These are phyloP conservation scores for Protostelium mycophagum DNA, from an alignment of 78 protist genomes.

Conservation along the genomic window DNA sequence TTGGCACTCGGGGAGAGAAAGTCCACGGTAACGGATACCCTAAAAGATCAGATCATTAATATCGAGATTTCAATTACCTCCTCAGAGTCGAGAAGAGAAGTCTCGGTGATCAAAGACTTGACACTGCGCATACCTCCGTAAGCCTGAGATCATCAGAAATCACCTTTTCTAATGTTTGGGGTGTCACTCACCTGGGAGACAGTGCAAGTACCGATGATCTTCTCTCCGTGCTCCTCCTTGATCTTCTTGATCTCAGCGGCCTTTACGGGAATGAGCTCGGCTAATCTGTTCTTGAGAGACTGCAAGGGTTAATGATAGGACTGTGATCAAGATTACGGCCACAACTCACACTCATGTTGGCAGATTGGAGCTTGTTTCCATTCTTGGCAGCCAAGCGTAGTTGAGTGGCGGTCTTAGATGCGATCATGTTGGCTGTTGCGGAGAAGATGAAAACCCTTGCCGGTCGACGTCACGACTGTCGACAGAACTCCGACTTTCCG, in stretches of 20 bases:
- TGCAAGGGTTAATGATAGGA: not conserved
- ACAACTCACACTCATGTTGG: not conserved
- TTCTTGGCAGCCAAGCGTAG: not conserved
- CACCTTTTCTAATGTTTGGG: too few species aligned
- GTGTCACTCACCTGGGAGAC: slow-evolving; percentile 51
- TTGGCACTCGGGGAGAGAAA: slow-evolving; percentile 84
- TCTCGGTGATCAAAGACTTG: slow-evolving; percentile 88
- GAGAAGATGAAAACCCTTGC: not conserved
- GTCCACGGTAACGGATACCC: slow-evolving; percentile 93
- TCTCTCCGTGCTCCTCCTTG: slow-evolving; percentile 62
- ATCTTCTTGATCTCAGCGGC: slow-evolving; percentile 64
- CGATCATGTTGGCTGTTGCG: not conserved
- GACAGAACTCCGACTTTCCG: not conserved
- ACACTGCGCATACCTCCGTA: slow-evolving; percentile 96
- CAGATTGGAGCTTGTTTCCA: not conserved
- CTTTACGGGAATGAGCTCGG: slow-evolving; percentile 73
- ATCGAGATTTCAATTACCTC: slow-evolving; percentile 52
- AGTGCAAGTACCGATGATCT: slow-evolving; percentile 72
- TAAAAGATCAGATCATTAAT: not conserved
- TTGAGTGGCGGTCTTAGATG: not conserved
- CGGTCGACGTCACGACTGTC: not conserved
- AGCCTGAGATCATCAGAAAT: slow-evolving; percentile 33
- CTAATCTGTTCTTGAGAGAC: slow-evolving; percentile 64
- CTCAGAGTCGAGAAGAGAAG: slow-evolving; percentile 89
- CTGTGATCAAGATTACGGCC: not conserved